These are phyloP conservation scores for carrot (Daucus carota) DNA, from an alignment of 129 eudicot species.

Conservation along the genomic window DH1_v3.0 NC_030384.2:41577001-41577500, in stretches of 20 bases:
- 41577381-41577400: constrained; percentile 25
- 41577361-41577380: constrained; percentile 24
- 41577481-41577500: no score
- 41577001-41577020: constrained; percentile 62
- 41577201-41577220: constrained; percentile 7
- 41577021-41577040: constrained; percentile 50
- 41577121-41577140: constrained; percentile 25
- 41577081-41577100: constrained; percentile 40
- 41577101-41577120: constrained; percentile 45
- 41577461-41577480: no score
- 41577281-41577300: constrained; percentile 45
- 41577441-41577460: no score
- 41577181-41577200: neutral
- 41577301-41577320: constrained; percentile 48
- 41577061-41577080: constrained; percentile 43
- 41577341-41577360: constrained; percentile 62
- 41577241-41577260: constrained; percentile 55
- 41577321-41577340: constrained; percentile 72
- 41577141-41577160: constrained; percentile 35
- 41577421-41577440: no score
- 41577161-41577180: constrained; percentile 6
- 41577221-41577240: constrained; percentile 43
- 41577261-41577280: constrained; percentile 59
- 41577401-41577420: no score
- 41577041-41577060: constrained; percentile 55